Percentiles rank a stretch among this genome's conserved stretches.
These are phyloP conservation scores for Aspergillaceae sp. DNA, from an alignment of 2,329 filamentous ascomycete genomes.

Conservation along the genomic window DNA sequence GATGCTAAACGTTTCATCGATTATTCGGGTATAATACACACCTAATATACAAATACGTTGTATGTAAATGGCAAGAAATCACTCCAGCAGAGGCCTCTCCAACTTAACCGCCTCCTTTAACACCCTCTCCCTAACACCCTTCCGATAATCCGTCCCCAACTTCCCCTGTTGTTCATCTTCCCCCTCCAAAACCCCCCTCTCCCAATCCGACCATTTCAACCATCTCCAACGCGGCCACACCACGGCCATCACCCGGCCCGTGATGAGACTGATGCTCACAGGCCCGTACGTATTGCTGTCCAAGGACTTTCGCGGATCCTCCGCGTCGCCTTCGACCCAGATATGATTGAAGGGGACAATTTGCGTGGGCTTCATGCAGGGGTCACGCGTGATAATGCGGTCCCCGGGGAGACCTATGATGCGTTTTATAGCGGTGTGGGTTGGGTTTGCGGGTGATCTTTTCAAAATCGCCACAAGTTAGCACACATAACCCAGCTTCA, in stretches of 20 bases:
- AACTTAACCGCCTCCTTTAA: conserved; percentile 30
- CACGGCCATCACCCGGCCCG: conserved; percentile 64
- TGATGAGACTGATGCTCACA: conserved; percentile 64
- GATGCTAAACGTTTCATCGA: neutral
- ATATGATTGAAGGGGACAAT: conserved; percentile 74
- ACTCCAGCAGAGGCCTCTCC: conserved; percentile 21
- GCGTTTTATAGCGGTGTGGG: conserved; percentile 67
- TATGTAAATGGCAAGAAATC: neutral
- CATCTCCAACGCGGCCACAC: conserved; percentile 51
- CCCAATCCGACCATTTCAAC: conserved; percentile 32
- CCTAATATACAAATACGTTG: conserved; percentile 1
- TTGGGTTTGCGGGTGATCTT: conserved; percentile 64
- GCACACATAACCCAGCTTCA: conserved; percentile 4
- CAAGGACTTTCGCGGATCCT: conserved; percentile 53
- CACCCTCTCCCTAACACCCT: conserved; percentile 27
- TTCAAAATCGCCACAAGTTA: neutral
- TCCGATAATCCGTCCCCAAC: conserved; percentile 23
- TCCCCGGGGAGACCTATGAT: conserved; percentile 77
- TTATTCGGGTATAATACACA: neutral
- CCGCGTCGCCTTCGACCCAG: conserved; percentile 89
- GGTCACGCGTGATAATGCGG: conserved; percentile 56
- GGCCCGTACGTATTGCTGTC: conserved; percentile 92
- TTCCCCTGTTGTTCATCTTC: conserved; percentile 10
- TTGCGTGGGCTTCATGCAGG: conserved; percentile 46
- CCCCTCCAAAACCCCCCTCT: conserved; percentile 18